Evolutionary conservation across 441 rosid genomes (phyloP), one percentile per base, ranked within the genome.

Genomic region (Gossypium schwendimanii): DNA sequence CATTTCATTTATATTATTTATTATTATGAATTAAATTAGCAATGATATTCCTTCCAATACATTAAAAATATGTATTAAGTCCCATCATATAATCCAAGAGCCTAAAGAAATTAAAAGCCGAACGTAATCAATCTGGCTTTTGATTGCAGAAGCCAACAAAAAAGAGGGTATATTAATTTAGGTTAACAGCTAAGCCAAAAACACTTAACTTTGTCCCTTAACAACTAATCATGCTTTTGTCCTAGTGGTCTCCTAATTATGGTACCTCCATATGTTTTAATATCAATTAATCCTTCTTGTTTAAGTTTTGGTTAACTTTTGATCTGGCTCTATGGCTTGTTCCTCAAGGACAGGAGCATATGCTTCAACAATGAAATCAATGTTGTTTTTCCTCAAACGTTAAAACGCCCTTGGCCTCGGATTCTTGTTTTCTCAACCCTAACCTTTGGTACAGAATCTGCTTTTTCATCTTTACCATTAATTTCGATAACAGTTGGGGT

Each of bases 191-290:
- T 41, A 20, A 63, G 17, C 17, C 17, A 39, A 63, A 63, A 8
- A 41, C 59, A 15, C 71, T 50, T 23, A 17, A 23, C 31, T 28
- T 67, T 58, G 59, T 58, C 53, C 47, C 59, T 68, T 0, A 57
- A 24, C 62, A 36, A 20, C 72, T 4, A 69, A 68, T 68, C 49
- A 31, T 28, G 44, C 47, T 59, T 59, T 44, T 71, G 57, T 44
- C 55, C 41, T 9, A 58, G 45, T 39, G 24, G 58, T 69, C 69
- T 24, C 15, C 74, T 49, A 75, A 61, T 23, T 18, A 5, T 1
- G 20, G 14, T 26, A 59, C 62, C 52, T 21, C 1, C 17, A 9
- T 67, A 33, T 41, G n/a, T 2, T 57, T 23, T 57, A 12, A 70
- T 18, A 68, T 33, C 44, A 31, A 26, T 39, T 28, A 41, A 12